phyloP scores from a whole-genome alignment of 805 yeast genomes.

The Isabelozyma heimii region DNA sequence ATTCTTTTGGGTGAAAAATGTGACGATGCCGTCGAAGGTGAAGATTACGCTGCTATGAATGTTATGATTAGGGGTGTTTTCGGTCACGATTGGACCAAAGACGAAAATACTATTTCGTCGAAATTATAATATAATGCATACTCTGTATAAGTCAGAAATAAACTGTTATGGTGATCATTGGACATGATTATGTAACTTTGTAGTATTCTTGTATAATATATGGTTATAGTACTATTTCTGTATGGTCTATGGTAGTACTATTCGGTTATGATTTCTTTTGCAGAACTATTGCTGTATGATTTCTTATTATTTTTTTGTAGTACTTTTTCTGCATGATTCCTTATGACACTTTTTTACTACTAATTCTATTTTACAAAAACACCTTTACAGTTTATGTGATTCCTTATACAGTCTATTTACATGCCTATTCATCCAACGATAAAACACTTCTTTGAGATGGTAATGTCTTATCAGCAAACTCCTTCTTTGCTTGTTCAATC shows the following conservation, averaged over 20 bases:
- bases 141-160: too few relatives aligned
- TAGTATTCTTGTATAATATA: too few relatives aligned
- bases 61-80: slow-evolving; percentile 40
- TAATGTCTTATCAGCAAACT: slow-evolving; percentile 50
- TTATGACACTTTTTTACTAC: too few relatives aligned
- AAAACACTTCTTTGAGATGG: slow-evolving; percentile 58
- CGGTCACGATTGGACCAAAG: slow-evolving; percentile 34
- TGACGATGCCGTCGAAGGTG: slow-evolving; percentile 29
- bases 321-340: too few relatives aligned
- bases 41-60: slow-evolving; percentile 41
- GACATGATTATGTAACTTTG: too few relatives aligned
- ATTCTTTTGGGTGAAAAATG: slow-evolving; percentile 40
- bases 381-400: background rate
- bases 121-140: slow-evolving; percentile 3
- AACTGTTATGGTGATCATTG: too few relatives aligned
- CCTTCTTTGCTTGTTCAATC: slow-evolving; percentile 47
- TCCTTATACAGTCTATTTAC: background rate
- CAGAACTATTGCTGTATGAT: background rate
- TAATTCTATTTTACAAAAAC: too few relatives aligned
- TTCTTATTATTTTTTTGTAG: background rate
- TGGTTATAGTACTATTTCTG: too few relatives aligned
- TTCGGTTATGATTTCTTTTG: too few relatives aligned
- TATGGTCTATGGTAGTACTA: too few relatives aligned
- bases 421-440: slow-evolving; percentile 36
- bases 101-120: slow-evolving; percentile 7